Evolutionary conservation across 2,329 filamentous ascomycete genomes (phyloP).

Genomic region (Elsinoe arachidis): DNA sequence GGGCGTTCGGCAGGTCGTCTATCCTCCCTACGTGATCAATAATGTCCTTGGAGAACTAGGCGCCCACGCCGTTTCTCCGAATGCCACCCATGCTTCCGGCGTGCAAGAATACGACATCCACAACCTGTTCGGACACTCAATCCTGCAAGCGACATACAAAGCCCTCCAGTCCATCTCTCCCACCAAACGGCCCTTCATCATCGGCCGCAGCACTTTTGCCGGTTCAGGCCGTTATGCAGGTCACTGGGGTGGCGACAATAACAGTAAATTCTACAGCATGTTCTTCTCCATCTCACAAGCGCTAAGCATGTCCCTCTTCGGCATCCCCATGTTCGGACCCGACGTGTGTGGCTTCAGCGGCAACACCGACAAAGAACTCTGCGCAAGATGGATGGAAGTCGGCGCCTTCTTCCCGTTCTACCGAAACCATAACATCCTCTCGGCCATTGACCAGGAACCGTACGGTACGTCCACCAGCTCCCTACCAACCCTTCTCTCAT

Average conservation of each 20-base stretch:
- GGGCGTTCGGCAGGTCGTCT: slow-evolving; percentile 58
- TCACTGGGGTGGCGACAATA: slow-evolving; percentile 70
- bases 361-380: slow-evolving; percentile 60
- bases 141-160: slow-evolving; percentile 67
- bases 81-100: slow-evolving; percentile 68
- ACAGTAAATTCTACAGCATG: slow-evolving; percentile 63
- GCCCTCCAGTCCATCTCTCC: slow-evolving; percentile 57
- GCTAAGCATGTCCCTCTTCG: slow-evolving; percentile 63
- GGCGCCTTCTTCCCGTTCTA: slow-evolving; percentile 71
- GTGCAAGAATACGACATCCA: slow-evolving; percentile 70
- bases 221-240: slow-evolving; percentile 68
- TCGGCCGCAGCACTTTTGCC: slow-evolving; percentile 72
- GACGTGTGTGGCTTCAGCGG: slow-evolving; percentile 64
- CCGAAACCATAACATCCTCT: slow-evolving; percentile 56
- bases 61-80: slow-evolving; percentile 64
- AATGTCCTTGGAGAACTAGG: slow-evolving; percentile 49
- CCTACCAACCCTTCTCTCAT: background rate
- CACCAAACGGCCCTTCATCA: slow-evolving; percentile 69
- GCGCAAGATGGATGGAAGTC: slow-evolving; percentile 65
- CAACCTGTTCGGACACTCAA: slow-evolving; percentile 67
- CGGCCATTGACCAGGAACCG: slow-evolving; percentile 57
- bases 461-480: slow-evolving; percentile 34
- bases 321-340: slow-evolving; percentile 67
- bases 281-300: slow-evolving; percentile 70
- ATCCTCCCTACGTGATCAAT: slow-evolving; percentile 69